phyloP scores from a whole-genome alignment of 768 basidiomycete genomes.

The Podaxis mareebaensis region DNA sequence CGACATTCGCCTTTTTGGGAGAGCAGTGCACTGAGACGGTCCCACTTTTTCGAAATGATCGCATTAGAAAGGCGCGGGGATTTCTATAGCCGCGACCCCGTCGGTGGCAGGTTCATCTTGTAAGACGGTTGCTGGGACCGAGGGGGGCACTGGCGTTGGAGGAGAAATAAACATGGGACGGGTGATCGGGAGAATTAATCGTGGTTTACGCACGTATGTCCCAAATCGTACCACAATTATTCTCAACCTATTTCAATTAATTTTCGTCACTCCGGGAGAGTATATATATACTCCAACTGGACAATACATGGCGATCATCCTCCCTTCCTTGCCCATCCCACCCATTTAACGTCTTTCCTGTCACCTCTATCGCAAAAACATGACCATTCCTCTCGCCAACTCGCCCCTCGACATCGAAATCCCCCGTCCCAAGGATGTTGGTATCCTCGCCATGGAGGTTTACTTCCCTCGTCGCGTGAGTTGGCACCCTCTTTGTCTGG shows the following conservation, averaged over 20 bases:
- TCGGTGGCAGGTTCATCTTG: background rate
- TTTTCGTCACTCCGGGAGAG: conserved; percentile 35
- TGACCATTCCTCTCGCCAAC: conserved; percentile 42
- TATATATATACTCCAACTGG: conserved; percentile 35
- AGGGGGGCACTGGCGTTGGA: background rate
- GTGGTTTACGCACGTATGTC: conserved; percentile 14
- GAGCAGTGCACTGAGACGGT: background rate
- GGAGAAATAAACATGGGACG: background rate
- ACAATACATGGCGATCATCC: conserved; percentile 14
- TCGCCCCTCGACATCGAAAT: conserved; percentile 36
- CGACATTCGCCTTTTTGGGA: background rate
- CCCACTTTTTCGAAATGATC: conserved; percentile 4
- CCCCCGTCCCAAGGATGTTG: conserved; percentile 87
- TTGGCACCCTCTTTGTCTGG: conserved; percentile 18
- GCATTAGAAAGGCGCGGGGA: background rate
- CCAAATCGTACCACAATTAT: conserved; percentile 49
- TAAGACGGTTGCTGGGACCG: conserved; percentile 11
- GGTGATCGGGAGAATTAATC: conserved; percentile 17
- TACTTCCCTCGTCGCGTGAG: conserved; percentile 92
- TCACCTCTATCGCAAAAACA: conserved; percentile 23
- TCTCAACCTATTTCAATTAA: conserved; percentile 33
- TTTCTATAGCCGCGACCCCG: conserved; percentile 1
- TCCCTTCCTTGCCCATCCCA: conserved; percentile 19
- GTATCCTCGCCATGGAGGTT: conserved; percentile 90
- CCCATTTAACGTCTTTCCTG: conserved; percentile 16